Base-by-base conservation (phyloP, 1,284 basidiomycete genomes). In the Cutaneotrichosporon sp. region DNA sequence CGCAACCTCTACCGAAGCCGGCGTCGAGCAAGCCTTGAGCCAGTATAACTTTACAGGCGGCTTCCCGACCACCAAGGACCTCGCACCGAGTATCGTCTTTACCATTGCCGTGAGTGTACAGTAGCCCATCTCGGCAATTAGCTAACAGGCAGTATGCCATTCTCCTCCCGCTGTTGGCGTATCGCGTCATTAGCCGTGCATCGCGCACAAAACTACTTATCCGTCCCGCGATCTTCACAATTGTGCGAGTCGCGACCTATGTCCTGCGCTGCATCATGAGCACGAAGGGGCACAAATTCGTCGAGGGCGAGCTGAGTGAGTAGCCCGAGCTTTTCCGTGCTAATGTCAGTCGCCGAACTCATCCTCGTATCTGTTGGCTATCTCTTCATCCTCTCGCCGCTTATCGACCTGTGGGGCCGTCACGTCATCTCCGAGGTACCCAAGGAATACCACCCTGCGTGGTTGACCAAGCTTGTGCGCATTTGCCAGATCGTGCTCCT, bases 41-140 rank as follows among this genome's bases (percentile, higher is more conserved):
- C 36, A 55, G 17, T 56, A 65, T 57, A 66, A 65, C 60, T 66
- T 66, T 23, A 61, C 66, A 4, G 66, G 66, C 13, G 66, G 66
- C 9, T 59, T 57, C 49, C 67, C 67, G 4, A 51, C 51, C 33
- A 46, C 55, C 1, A 40, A 20, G 2, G 68, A 70, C 54, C 56
- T 70, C 1, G 68, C 65, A 7, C 68, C 68, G 4, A 62, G 60
- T 21, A 66, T 68, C 45, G 38, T 70, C 49, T 70, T 70, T 14
- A 21, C 61, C 17, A 48, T 66, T 17, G 18, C 56, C 17, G 67
- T 67, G 42, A 60, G 67, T 21, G 46, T 14, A 2, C 4, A 22
- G n/a, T 9, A 10, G 14, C n/a, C n/a, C n/a, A n/a, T n/a, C n/a
- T n/a, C n/a, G n/a, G n/a, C n/a, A n/a, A n/a, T 30, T 30, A 7